Base-by-base conservation (phyloP, 768 basidiomycete species). In the Lenzites betulinus region DNA sequence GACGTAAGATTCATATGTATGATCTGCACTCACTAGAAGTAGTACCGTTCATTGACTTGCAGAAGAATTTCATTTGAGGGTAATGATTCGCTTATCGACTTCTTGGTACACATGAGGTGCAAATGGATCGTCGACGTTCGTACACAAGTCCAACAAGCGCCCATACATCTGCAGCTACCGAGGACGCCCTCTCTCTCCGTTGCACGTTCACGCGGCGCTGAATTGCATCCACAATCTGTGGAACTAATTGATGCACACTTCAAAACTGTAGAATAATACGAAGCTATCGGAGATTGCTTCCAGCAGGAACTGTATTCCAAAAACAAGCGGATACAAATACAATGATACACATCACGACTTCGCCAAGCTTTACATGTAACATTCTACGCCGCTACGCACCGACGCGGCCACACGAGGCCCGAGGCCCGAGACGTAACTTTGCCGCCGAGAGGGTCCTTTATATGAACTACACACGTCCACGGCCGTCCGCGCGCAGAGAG, bases 291-390 rank as follows among this genome's bases (percentile, higher is more conserved):
- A 49, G 47, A n/a, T 49, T 12, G 26, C 15, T 7, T 33, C 18
- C n/a, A 12, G 47, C 44, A 56, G 15, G 28, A 44, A 20, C 18
- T 43, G 56, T 51, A 58, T 58, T 58, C 48, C 56, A 49, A 58
- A 46, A 25, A 42, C 48, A 18, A 4, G 18, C 23, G n/a, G 28
- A 58, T 58, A 58, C 56, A 58, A 58, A 48, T 58, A 58, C 56
- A 25, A 43, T 51, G 28, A 50, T 58, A 58, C 56, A 58, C 22
- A 30, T 33, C 18, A 28, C 23, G 20, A 43, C 25, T 33, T 8
- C 44, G 23, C 22, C 3, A 1, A 11, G 7, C 12, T 46, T 22
- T 46, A 46, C 44, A 46, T 13, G 20, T 46, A 46, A 25, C 23
- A 46, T 11, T 33, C 30, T 33, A 33, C 6, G 15, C 44, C 15